Percentiles rank a stretch among this genome's conserved stretches.
phyloP scores from a whole-genome alignment of 73 alveolate species.

The Paramecium caudatum region DNA sequence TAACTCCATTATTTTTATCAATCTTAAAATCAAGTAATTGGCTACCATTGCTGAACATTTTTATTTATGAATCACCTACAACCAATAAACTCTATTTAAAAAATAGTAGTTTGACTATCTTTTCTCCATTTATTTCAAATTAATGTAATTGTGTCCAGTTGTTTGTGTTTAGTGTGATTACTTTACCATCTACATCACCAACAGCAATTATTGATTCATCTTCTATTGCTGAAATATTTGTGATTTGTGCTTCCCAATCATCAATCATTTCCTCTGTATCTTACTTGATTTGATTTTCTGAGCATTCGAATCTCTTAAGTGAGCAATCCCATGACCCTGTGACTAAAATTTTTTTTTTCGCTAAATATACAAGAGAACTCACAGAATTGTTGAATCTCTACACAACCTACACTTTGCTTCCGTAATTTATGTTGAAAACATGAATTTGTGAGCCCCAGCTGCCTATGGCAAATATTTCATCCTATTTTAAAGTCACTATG shows the following conservation, averaged over 20 bases:
- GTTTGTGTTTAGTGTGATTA: background rate
- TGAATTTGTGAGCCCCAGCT: constrained; percentile 78
- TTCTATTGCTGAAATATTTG: constrained; percentile 62
- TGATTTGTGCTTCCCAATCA: constrained; percentile 73
- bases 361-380: constrained; percentile 64
- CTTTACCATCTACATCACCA: constrained; percentile 78
- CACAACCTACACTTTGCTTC: constrained; percentile 70
- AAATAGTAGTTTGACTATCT: constrained; percentile 58
- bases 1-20: constrained; percentile 42
- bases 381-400: constrained; percentile 78
- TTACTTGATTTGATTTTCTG: constrained; percentile 62
- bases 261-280: constrained; percentile 74
- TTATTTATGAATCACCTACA: constrained; percentile 53
- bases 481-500: constrained; percentile 72
- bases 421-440: constrained; percentile 76
- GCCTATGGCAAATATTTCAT: constrained; percentile 79
- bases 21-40: constrained; percentile 47
- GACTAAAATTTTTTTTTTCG: constrained; percentile 48
- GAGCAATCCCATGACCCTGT: constrained; percentile 84
- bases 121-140: constrained; percentile 54
- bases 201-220: constrained; percentile 74
- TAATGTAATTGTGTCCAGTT: background rate
- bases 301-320: constrained; percentile 73
- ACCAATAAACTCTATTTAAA: constrained; percentile 57
- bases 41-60: constrained; percentile 47